These are phyloP conservation scores for Leonotis leonurus DNA, from an alignment of 257 asterid genomes.

Conservation along the genomic window DNA sequence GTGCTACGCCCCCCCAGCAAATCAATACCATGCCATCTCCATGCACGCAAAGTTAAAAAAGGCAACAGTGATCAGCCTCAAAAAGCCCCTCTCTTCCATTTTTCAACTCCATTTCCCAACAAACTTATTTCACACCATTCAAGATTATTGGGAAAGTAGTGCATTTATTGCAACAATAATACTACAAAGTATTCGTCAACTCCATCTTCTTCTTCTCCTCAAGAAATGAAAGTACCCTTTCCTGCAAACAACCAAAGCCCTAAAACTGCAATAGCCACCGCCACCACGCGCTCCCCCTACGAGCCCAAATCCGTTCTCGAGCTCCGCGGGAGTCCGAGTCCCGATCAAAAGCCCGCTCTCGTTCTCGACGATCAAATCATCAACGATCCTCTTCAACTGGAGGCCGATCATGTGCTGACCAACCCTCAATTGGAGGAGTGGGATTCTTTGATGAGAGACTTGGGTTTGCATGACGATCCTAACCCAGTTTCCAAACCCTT, in stretches of 20 bases:
- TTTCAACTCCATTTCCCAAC: too few relatives aligned
- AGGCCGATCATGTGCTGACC: conserved; percentile 64
- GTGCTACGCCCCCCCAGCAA: too few relatives aligned
- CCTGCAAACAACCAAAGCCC: conserved; percentile 33
- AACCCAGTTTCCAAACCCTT: conserved; percentile 22
- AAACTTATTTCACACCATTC: too few relatives aligned
- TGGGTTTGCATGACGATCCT: conserved; percentile 58
- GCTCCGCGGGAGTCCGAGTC: conserved; percentile 63
- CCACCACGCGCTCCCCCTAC: conserved; percentile 25
- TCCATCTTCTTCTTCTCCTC: background rate
- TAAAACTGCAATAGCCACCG: conserved; percentile 18
- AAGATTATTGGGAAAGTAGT: too few relatives aligned
- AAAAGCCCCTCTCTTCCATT: too few relatives aligned
- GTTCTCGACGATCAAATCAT: conserved; percentile 6
- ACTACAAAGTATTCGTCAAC: background rate
- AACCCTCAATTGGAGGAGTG: conserved; percentile 55
- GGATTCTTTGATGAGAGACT: conserved; percentile 82
- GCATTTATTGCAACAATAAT: too few relatives aligned
- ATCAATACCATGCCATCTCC: too few relatives aligned
- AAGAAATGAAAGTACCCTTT: conserved; percentile 88
- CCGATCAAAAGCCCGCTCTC: conserved; percentile 41
- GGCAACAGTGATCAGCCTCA: too few relatives aligned
- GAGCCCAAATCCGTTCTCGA: conserved; percentile 87
- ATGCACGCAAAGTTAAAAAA: too few relatives aligned
- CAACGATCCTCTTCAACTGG: conserved; percentile 56